Evolutionary conservation across 2,329 filamentous ascomycete genomes (phyloP).

Genomic region (Microsporum audouinii): DNA sequence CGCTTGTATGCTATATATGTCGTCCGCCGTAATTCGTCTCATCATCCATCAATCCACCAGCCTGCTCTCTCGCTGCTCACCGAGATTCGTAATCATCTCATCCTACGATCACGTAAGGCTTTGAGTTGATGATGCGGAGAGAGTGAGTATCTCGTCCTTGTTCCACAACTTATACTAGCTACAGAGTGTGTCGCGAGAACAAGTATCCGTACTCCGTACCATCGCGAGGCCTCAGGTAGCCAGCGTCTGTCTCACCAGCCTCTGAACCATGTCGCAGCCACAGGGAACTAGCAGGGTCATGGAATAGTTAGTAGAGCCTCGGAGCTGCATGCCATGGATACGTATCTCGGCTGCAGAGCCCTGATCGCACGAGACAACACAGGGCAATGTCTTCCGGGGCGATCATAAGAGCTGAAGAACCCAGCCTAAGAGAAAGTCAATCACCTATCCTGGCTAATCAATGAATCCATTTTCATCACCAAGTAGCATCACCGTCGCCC

Average conservation of each 20-base stretch:
- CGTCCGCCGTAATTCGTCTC: no score
- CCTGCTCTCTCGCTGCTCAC: background rate
- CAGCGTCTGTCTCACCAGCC: background rate
- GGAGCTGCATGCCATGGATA: background rate
- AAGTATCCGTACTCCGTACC: no score
- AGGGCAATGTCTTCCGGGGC: background rate
- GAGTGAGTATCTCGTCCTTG: background rate
- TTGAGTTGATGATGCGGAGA: background rate
- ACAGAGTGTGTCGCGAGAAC: no score
- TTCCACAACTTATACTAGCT: background rate
- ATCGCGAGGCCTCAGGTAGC: background rate
- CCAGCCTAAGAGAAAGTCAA: conserved; percentile 1
- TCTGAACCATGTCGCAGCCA: background rate
- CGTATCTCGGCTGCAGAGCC: background rate
- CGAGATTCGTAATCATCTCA: background rate
- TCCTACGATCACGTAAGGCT: background rate
- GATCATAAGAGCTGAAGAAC: conserved; percentile 2
- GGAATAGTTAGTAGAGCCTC: background rate
- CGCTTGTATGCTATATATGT: no score
- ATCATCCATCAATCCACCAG: background rate
- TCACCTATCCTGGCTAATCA: background rate
- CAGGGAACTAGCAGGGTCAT: background rate
- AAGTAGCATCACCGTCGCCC: background rate
- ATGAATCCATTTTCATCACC: background rate
- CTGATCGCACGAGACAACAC: background rate